Evolutionary conservation across 73 alveolate species (phyloP).

Genomic region (Effrenium voratum): DNA sequence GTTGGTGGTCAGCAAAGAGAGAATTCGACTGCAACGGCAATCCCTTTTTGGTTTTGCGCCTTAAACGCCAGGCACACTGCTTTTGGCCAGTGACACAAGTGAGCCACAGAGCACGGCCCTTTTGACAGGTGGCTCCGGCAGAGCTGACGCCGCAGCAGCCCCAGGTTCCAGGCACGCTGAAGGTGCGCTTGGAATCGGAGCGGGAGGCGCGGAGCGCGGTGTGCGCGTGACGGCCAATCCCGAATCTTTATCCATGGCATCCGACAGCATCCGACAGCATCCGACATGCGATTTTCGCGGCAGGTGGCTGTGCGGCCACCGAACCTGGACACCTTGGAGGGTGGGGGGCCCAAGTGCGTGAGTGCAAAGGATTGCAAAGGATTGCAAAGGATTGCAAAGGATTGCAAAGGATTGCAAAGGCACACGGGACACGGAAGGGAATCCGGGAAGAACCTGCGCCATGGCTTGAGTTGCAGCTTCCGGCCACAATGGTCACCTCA

Average conservation of each 20-base stretch:
- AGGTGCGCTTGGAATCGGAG: slow-evolving; percentile 84
- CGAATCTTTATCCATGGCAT: too few species aligned
- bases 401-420: too few species aligned
- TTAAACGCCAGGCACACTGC: too few species aligned
- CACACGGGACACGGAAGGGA: neutral
- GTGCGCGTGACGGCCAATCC: neutral
- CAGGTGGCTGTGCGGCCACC: slow-evolving; percentile 83
- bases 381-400: neutral
- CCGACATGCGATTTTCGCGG: neutral
- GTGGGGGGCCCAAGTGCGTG: neutral
- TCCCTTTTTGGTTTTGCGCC: too few species aligned
- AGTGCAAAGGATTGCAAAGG: neutral
- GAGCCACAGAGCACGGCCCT: too few species aligned
- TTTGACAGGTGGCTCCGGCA: too few species aligned
- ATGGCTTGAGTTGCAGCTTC: neutral
- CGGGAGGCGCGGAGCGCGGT: slow-evolving; percentile 23
- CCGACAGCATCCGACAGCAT: too few species aligned
- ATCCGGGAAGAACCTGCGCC: neutral
- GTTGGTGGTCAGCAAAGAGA: too few species aligned
- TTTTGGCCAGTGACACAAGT: too few species aligned
- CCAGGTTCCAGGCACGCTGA: too few species aligned
- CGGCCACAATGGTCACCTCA: neutral
- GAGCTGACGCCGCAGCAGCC: too few species aligned
- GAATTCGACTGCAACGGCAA: too few species aligned
- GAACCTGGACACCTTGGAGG: slow-evolving; percentile 59